Percentiles rank a stretch among this genome's conserved stretches.
These are phyloP conservation scores for Brassica nigra DNA, from an alignment of 345 rosid genomes.

Conservation along the genomic window DNA sequence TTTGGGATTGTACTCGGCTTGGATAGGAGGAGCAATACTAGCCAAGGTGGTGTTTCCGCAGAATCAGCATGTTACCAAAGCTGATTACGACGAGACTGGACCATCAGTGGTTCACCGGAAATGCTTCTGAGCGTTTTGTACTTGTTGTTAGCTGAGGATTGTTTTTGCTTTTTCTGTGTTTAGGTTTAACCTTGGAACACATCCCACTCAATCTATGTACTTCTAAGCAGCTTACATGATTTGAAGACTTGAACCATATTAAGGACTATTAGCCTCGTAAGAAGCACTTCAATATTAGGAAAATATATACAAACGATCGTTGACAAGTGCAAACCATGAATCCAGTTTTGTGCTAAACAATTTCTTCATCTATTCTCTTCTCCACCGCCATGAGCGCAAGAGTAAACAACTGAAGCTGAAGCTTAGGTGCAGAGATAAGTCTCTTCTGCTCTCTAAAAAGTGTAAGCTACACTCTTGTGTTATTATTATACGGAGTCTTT, in stretches of 20 bases:
- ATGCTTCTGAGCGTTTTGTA: constrained; percentile 64
- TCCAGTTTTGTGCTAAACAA: background rate
- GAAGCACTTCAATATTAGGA: background rate
- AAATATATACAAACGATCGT: background rate
- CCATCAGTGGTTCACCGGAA: constrained; percentile 94
- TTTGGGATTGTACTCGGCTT: constrained; percentile 76
- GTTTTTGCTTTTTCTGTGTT: background rate
- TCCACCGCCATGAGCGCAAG: constrained; percentile 34
- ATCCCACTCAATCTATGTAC: constrained; percentile 8
- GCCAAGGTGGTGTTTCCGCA: constrained; percentile 99
- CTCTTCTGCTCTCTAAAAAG: background rate
- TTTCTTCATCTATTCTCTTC: constrained; percentile 22
- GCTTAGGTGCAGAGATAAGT: too few relatives aligned
- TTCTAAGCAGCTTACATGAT: background rate
- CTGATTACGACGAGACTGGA: constrained; percentile 96
- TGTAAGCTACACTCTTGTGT: constrained; percentile 7
- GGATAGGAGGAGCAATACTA: constrained; percentile 99
- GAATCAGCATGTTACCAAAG: constrained; percentile 95
- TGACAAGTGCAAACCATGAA: background rate
- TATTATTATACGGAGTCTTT: constrained; percentile 68
- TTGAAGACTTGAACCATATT: background rate
- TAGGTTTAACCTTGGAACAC: constrained; percentile 8
- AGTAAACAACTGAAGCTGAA: constrained; percentile 48
- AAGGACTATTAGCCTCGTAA: background rate
- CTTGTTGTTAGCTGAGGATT: constrained; percentile 33